phyloP scores from a whole-genome alignment of 768 basidiomycete genomes.

The Mycena maculata region DNA sequence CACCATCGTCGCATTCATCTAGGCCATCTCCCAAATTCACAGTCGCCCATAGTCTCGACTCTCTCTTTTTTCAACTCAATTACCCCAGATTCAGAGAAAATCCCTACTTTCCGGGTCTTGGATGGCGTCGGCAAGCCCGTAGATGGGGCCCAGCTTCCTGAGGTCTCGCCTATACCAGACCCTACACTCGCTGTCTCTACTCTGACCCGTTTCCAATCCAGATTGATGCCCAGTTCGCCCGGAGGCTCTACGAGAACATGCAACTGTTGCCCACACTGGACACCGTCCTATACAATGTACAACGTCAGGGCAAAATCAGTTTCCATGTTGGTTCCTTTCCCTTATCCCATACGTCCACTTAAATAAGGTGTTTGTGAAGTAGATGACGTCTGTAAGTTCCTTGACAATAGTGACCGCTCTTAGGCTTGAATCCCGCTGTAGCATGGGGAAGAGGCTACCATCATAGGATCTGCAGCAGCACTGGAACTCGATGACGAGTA shows the following conservation, averaged over 20 bases:
- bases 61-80: constrained; percentile 87
- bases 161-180: constrained; percentile 70
- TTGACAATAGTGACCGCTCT: constrained; percentile 12
- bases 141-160: constrained; percentile 79
- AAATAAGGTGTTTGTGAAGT: constrained; percentile 16
- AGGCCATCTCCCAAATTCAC: constrained; percentile 53
- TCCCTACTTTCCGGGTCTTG: constrained; percentile 89
- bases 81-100: constrained; percentile 66
- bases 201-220: constrained; percentile 39
- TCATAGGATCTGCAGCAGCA: constrained; percentile 90
- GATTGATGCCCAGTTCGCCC: constrained; percentile 78
- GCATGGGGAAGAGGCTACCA: constrained; percentile 92
- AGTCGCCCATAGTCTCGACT: constrained; percentile 74
- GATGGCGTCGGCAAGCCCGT: constrained; percentile 83
- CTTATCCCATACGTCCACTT: constrained; percentile 1
- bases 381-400: constrained; percentile 86
- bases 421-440: constrained; percentile 43
- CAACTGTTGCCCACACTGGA: constrained; percentile 85
- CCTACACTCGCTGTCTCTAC: not conserved
- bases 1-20: constrained; percentile 27
- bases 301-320: constrained; percentile 93
- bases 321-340: constrained; percentile 74
- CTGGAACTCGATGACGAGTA: constrained; percentile 88
- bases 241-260: constrained; percentile 83
- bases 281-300: constrained; percentile 90